These are phyloP conservation scores for Cyanidiococcus yangmingshanensis DNA, from an alignment of 23 red algal genomes.

Conservation along the genomic window DNA sequence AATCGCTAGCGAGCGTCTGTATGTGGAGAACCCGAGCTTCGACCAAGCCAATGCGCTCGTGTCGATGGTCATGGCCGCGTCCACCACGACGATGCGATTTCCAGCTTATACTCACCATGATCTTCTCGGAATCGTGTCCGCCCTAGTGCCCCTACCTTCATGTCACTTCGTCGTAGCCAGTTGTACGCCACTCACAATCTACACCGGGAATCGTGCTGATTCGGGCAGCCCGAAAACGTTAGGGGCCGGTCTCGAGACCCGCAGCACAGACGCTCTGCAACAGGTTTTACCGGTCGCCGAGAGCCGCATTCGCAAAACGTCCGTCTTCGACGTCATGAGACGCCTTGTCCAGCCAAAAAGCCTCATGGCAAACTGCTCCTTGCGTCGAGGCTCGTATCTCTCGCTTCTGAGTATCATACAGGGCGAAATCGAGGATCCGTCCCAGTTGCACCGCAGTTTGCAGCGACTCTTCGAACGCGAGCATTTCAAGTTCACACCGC, in stretches of 20 bases:
- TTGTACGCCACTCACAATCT: constrained; percentile 86
- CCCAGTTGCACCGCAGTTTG: constrained; percentile 80
- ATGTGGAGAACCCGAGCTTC: constrained; percentile 81
- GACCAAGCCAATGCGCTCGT: constrained; percentile 91
- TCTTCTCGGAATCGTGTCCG: constrained; percentile 62
- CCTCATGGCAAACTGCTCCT: constrained; percentile 84
- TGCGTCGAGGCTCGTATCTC: constrained; percentile 67
- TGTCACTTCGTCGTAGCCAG: constrained; percentile 92
- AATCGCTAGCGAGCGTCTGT: constrained; percentile 78
- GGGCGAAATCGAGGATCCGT: constrained; percentile 75
- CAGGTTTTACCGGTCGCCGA: constrained; percentile 9
- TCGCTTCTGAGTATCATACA: constrained; percentile 91
- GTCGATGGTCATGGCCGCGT: constrained; percentile 90
- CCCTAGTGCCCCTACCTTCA: constrained; percentile 77
- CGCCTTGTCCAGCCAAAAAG: constrained; percentile 84
- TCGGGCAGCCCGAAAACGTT: not conserved
- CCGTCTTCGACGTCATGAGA: constrained; percentile 94
- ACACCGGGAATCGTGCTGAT: not conserved
- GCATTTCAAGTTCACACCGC: constrained; percentile 59
- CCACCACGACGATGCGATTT: constrained; percentile 78
- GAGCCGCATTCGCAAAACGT: constrained; percentile 73
- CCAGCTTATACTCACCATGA: constrained; percentile 98
- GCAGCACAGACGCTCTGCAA: not conserved
- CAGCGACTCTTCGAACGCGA: constrained; percentile 89
- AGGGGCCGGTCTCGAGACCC: not conserved